These are phyloP conservation scores for Amanita fuliginea DNA, from an alignment of 768 basidiomycete genomes.

Conservation along the genomic window DNA sequence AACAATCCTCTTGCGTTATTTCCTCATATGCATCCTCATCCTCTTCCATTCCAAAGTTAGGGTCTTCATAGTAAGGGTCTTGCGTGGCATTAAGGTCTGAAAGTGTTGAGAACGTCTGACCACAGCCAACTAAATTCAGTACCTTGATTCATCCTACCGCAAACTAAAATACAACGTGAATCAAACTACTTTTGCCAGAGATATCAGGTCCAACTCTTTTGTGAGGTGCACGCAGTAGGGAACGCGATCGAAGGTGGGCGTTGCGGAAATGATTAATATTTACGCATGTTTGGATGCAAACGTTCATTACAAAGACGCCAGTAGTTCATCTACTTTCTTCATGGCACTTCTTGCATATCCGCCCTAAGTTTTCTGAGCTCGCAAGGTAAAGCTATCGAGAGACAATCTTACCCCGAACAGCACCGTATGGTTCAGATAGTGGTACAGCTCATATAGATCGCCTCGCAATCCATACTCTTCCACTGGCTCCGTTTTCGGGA, in stretches of 20 bases:
- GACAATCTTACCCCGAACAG: constrained; percentile 56
- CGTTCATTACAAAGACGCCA: constrained; percentile 7
- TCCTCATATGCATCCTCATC: constrained; percentile 53
- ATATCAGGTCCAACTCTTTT: neutral
- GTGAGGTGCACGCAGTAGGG: too few relatives aligned
- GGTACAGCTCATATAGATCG: constrained; percentile 70
- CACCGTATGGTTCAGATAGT: constrained; percentile 74
- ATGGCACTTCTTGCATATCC: constrained; percentile 45
- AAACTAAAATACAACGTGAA: neutral
- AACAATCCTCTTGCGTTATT: constrained; percentile 89
- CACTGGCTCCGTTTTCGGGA: constrained; percentile 54
- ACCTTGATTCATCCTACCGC: constrained; percentile 39
- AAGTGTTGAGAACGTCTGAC: constrained; percentile 13
- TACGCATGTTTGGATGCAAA: neutral
- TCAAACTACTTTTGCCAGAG: neutral
- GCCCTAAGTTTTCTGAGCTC: constrained; percentile 21
- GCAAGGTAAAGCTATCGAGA: constrained; percentile 6
- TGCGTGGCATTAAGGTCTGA: constrained; percentile 37
- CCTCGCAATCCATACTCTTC: constrained; percentile 53
- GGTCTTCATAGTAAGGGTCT: constrained; percentile 54
- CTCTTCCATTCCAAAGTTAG: constrained; percentile 43
- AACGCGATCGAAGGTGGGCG: neutral
- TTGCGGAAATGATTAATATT: neutral
- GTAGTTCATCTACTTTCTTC: constrained; percentile 27
- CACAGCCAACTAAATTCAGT: constrained; percentile 15